phyloP scores from a whole-genome alignment of 441 rosid species.

The Adansonia grandidieri region DNA sequence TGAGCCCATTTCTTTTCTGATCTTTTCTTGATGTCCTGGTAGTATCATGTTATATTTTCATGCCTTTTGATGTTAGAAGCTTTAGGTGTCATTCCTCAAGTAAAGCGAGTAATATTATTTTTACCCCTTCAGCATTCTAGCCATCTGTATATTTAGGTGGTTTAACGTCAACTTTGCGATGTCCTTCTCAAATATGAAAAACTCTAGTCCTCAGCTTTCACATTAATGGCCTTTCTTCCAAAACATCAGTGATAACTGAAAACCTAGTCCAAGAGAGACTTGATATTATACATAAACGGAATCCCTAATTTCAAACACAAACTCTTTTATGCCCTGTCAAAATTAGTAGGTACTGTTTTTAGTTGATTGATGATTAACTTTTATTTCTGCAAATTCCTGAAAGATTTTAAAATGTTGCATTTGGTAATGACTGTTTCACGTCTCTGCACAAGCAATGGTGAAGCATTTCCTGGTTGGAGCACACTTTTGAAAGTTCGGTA shows the following conservation, averaged over 20 bases:
- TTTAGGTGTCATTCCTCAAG: slow-evolving; percentile 10
- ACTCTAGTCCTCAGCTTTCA: neutral
- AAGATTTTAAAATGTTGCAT: slow-evolving; percentile 32
- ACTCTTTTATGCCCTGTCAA: neutral
- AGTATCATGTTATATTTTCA: neutral
- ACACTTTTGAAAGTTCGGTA: slow-evolving; percentile 74
- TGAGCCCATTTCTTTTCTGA: slow-evolving; percentile 5
- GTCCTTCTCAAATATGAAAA: neutral
- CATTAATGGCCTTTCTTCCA: neutral
- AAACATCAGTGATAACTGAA: neutral
- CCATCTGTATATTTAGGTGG: neutral
- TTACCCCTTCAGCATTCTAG: neutral
- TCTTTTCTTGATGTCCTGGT: slow-evolving; percentile 14
- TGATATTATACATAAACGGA: neutral
- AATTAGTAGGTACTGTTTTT: neutral
- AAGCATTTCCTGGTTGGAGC: slow-evolving; percentile 94
- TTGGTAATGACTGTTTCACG: slow-evolving; percentile 69
- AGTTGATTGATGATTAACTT: neutral
- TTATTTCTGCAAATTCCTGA: slow-evolving; percentile 22
- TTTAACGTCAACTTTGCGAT: neutral
- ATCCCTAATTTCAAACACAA: neutral
- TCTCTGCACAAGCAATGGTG: slow-evolving; percentile 77
- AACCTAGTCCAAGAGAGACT: neutral
- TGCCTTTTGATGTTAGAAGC: slow-evolving; percentile 1
- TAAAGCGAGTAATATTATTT: neutral